Base-by-base conservation (phyloP, 2,329 filamentous ascomycete genomes). In the Fusarium continuum region DNA sequence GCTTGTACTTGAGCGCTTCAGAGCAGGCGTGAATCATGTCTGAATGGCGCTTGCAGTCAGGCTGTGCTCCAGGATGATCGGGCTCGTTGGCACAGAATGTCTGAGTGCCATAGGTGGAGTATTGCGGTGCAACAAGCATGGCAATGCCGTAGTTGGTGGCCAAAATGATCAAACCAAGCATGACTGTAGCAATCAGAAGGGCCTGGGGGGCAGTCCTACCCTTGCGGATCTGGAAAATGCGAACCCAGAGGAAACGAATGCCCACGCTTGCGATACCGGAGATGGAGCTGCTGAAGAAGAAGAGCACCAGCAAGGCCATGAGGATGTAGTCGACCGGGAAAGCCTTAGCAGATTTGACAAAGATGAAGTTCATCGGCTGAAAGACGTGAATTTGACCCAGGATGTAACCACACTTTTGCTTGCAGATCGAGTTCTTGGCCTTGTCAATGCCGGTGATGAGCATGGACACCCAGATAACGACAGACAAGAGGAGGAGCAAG, bases 371-470 rank as follows among this genome's bases (percentile, higher is more conserved):
- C 73, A 97, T 82, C 2, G 95, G 95, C 75, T 99, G 95, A 81
- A 97, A 96, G 68, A 98, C 88, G 75, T 96, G 92, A 75, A 96
- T 91, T 72, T 82, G 84, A 36, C 89, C 92, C 5, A 99, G 84
- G 44, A 98, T 91, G 77, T 97, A 99, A 61, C 95, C 95, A 74
- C 95, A 99, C 69, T 87, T 88, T 56, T 88, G 82, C 75, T 95
- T 94, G 85, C 95, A 99, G 62, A 96, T 81, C 4, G 93, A 97
- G 80, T 98, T 97, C 76, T 91, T 93, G 29, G 93, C 92, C 80
- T 98, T 98, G 84, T 99, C 95, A 72, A 98, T 93, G 67, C 88
- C 91, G 0, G 94, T 98, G 73, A 98, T 91, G 68, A 98, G 85
- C 92, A 99, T 98, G 11, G 92, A 96, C 8, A 90, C 85, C 85